Conservation (phyloP, 2,329 filamentous ascomycete species). For the Proliferodiscus dingleyae region DNA sequence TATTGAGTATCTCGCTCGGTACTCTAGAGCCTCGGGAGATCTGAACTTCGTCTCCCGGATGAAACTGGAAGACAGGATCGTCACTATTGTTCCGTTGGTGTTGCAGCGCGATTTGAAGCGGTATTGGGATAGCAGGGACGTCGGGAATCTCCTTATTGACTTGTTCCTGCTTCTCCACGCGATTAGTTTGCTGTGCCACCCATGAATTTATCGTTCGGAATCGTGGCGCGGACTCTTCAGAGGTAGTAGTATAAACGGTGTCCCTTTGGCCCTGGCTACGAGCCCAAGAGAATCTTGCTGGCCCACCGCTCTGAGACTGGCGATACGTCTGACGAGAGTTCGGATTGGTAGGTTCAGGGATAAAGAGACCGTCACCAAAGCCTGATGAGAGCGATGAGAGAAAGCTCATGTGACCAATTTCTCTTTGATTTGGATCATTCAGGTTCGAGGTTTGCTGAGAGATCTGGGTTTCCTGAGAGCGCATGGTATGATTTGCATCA, state of each 20-base stretch:
- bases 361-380: slow-evolving; percentile 57
- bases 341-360: slow-evolving; percentile 22
- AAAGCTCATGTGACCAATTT: slow-evolving; percentile 32
- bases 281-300: slow-evolving; percentile 30
- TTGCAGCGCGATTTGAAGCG: slow-evolving; percentile 8
- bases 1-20: slow-evolving; percentile 29
- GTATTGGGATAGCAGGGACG: slow-evolving; percentile 24
- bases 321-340: slow-evolving; percentile 18
- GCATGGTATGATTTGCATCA: slow-evolving; percentile 8
- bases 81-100: slow-evolving; percentile 28
- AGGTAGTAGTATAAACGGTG: slow-evolving; percentile 29
- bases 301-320: slow-evolving; percentile 16
- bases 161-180: slow-evolving; percentile 45
- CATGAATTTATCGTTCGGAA: slow-evolving; percentile 58
- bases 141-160: slow-evolving; percentile 23
- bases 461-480: slow-evolving; percentile 14
- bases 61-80: slow-evolving; percentile 27
- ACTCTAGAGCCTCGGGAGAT: slow-evolving; percentile 25
- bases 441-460: slow-evolving; percentile 20
- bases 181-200: slow-evolving; percentile 59
- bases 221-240: slow-evolving; percentile 38
- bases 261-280: slow-evolving; percentile 24
- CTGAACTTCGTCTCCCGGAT: slow-evolving; percentile 30
- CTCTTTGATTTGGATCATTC: slow-evolving; percentile 21
- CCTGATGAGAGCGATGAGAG: slow-evolving; percentile 60